Conservation (phyloP, 2,329 filamentous ascomycete genomes). For the Elsinoe arachidis region DNA sequence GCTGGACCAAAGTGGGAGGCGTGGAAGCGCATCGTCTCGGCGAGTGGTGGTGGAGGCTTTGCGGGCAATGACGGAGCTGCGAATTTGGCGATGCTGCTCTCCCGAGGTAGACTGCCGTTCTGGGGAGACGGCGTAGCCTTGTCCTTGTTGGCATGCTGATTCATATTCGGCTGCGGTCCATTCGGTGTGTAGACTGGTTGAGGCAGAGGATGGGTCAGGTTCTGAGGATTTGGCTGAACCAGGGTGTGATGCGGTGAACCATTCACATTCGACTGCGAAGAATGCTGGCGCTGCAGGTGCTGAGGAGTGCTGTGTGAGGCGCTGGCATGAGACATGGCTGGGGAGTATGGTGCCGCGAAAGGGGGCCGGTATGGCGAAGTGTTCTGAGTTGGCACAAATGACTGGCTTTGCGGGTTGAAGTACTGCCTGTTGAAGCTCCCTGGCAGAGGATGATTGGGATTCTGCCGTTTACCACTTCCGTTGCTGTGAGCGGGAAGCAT, state of each 20-base stretch:
- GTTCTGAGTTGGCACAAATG: constrained; percentile 60
- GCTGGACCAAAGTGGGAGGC: background rate
- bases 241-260: constrained; percentile 14
- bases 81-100: constrained; percentile 48
- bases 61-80: constrained; percentile 46
- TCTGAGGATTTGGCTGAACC: constrained; percentile 19
- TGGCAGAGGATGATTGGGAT: constrained; percentile 72
- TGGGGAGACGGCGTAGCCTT: constrained; percentile 4
- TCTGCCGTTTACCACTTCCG: constrained; percentile 24
- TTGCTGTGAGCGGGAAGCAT: constrained; percentile 13
- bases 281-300: constrained; percentile 26
- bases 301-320: constrained; percentile 13
- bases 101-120: constrained; percentile 15
- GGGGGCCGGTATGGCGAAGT: background rate
- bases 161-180: constrained; percentile 22
- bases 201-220: constrained; percentile 29
- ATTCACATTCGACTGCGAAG: constrained; percentile 25
- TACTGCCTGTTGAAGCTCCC: constrained; percentile 75
- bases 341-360: constrained; percentile 6
- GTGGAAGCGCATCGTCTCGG: constrained; percentile 18
- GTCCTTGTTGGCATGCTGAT: background rate
- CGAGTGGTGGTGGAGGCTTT: constrained; percentile 43
- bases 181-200: constrained; percentile 30
- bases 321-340: constrained; percentile 11
- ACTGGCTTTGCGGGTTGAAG: constrained; percentile 91